These are phyloP conservation scores for Acacia acuminata DNA, from an alignment of 306 rosid genomes.

Conservation along the genomic window DNA sequence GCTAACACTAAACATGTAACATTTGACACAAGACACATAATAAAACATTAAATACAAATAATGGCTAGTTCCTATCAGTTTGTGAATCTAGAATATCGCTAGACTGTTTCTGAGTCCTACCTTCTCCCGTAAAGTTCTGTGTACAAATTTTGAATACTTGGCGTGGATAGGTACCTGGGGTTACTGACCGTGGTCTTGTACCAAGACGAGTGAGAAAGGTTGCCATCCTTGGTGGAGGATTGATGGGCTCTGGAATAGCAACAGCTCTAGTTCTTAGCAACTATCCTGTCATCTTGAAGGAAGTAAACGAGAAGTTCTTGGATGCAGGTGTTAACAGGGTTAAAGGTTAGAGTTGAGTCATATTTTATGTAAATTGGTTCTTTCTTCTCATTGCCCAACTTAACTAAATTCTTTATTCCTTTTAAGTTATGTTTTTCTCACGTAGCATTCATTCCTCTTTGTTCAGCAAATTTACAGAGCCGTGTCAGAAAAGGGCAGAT, in stretches of 20 bases:
- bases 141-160: slow-evolving; percentile 23
- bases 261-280: slow-evolving; percentile 78
- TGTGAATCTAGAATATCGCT: slow-evolving; percentile 4
- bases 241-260: slow-evolving; percentile 99
- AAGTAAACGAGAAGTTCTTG: slow-evolving; percentile 84
- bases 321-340: slow-evolving; percentile 86
- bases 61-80: too few relatives aligned
- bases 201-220: slow-evolving; percentile 81
- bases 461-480: slow-evolving; percentile 89
- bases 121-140: not conserved
- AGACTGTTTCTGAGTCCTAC: slow-evolving; percentile 7
- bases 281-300: slow-evolving; percentile 85
- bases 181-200: slow-evolving; percentile 79
- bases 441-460: slow-evolving; percentile 18
- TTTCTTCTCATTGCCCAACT: slow-evolving; percentile 4
- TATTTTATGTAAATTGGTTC: slow-evolving; percentile 25
- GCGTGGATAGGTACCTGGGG: slow-evolving; percentile 77
- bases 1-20: too few relatives aligned
- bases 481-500: slow-evolving; percentile 80
- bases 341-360: slow-evolving; percentile 57
- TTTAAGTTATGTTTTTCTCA: slow-evolving; percentile 15
- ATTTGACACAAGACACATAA: too few relatives aligned
- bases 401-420: slow-evolving; percentile 9
- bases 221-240: slow-evolving; percentile 94
- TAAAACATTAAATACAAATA: too few relatives aligned